These are phyloP conservation scores for Suhomyces terraborum DNA, from an alignment of 1,139 yeast genomes.

Conservation along the genomic window DNA sequence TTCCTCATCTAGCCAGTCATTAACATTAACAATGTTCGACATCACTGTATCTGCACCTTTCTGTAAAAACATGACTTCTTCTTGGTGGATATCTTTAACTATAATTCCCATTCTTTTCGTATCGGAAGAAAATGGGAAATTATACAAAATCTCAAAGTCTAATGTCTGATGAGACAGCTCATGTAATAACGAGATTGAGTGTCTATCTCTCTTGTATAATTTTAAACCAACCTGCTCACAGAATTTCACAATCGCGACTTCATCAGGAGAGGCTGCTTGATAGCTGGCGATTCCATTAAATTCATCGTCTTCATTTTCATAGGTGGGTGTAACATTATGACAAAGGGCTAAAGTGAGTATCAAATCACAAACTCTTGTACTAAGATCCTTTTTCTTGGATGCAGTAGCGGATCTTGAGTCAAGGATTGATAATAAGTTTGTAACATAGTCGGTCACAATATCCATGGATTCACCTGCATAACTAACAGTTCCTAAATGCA, in stretches of 20 bases:
- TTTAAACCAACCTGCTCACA: slow-evolving; percentile 85
- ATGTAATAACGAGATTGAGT: slow-evolving; percentile 68
- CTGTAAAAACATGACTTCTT: slow-evolving; percentile 79
- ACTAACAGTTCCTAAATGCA: slow-evolving; percentile 90
- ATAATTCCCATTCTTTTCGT: slow-evolving; percentile 96
- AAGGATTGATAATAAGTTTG: slow-evolving; percentile 26
- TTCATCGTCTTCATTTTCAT: slow-evolving; percentile 43
- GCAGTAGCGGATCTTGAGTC: slow-evolving; percentile 26
- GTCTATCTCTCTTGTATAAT: slow-evolving; percentile 78
- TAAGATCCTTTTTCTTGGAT: slow-evolving; percentile 55
- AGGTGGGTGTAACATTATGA: slow-evolving; percentile 92
- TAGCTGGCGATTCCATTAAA: slow-evolving; percentile 58
- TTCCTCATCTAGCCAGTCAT: slow-evolving; percentile 98
- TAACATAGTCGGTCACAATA: slow-evolving; percentile 73
- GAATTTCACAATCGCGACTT: slow-evolving; percentile 92
- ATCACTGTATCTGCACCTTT: slow-evolving; percentile 98
- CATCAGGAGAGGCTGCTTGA: slow-evolving; percentile 99
- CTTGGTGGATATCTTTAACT: slow-evolving; percentile 60
- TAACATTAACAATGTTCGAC: slow-evolving; percentile 77
- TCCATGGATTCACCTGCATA: slow-evolving; percentile 93
- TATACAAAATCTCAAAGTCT: slow-evolving; percentile 70
- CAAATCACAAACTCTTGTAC: slow-evolving; percentile 75
- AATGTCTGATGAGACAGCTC: slow-evolving; percentile 54
- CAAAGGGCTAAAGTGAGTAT: slow-evolving; percentile 84
- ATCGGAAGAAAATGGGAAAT: slow-evolving; percentile 94